Conservation (phyloP, 208 protist genomes). For the Tritrichomonas musculus region DNA sequence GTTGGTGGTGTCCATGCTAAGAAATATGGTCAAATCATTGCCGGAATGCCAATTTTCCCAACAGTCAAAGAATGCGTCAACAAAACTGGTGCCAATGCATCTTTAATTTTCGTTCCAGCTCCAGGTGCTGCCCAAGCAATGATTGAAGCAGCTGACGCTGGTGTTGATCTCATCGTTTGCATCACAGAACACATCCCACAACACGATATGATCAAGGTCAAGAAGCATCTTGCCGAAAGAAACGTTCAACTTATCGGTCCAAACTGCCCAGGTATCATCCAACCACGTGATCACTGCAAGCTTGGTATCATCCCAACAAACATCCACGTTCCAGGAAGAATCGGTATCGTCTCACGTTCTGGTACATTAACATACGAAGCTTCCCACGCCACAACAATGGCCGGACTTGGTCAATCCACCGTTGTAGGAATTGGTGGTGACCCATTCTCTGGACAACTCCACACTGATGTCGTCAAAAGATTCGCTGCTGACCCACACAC, state of each 20-base stretch:
- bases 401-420: conserved; percentile 69
- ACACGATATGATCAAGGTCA: conserved; percentile 71
- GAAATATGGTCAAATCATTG: conserved; percentile 81
- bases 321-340: conserved; percentile 92
- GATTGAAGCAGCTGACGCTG: conserved; percentile 86
- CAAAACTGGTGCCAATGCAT: conserved; percentile 75
- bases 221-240: conserved; percentile 36
- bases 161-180: conserved; percentile 87
- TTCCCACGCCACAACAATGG: conserved; percentile 88
- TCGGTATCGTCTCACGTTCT: conserved; percentile 95
- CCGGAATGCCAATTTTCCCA: conserved; percentile 85
- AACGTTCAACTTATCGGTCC: conserved; percentile 79
- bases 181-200: conserved; percentile 98
- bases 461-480: conserved; percentile 89
- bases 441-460: conserved; percentile 98
- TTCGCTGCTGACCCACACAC: conserved; percentile 92
- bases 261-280: conserved; percentile 85
- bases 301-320: conserved; percentile 99
- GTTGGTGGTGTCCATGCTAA: conserved; percentile 89
- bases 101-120: conserved; percentile 93
- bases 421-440: conserved; percentile 65
- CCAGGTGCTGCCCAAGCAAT: conserved; percentile 80
- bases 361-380: conserved; percentile 99
- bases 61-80: conserved; percentile 71
- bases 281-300: conserved; percentile 89